Conservation (phyloP, 495 filamentous ascomycete species). For the Aspergillus asperescens region DNA sequence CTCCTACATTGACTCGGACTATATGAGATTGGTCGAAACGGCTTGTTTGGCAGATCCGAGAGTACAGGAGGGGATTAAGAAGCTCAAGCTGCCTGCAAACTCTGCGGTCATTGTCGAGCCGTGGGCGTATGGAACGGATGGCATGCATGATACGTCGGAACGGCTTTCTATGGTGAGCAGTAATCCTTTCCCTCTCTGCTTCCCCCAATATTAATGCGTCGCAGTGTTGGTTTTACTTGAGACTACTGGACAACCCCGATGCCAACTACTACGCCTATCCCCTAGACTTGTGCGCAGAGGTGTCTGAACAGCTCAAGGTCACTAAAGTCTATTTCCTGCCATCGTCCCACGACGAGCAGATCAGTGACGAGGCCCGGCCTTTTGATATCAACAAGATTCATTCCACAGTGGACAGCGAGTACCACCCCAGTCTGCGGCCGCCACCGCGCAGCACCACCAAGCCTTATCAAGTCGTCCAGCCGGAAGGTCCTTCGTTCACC, state of each 20-base stretch:
- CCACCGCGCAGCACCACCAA: conserved; percentile 56
- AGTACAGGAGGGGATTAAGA: conserved; percentile 15
- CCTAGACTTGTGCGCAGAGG: conserved; percentile 61
- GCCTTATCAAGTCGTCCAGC: conserved; percentile 70
- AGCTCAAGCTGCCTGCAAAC: conserved; percentile 11
- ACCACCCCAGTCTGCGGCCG: conserved; percentile 51
- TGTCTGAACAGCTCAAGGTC: conserved; percentile 55
- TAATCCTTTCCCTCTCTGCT: background rate
- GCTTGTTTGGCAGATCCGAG: conserved; percentile 1
- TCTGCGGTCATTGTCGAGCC: conserved; percentile 14
- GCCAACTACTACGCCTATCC: conserved; percentile 75
- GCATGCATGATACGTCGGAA: conserved; percentile 30
- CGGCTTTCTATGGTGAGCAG: conserved; percentile 23
- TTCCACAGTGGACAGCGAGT: conserved; percentile 54
- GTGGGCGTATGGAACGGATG: conserved; percentile 25
- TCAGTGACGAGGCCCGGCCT: conserved; percentile 6
- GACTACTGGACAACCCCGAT: conserved; percentile 21
- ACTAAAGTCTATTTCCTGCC: conserved; percentile 40
- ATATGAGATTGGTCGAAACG: background rate
- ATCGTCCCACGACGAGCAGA: conserved; percentile 25
- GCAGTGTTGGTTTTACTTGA: conserved; percentile 35
- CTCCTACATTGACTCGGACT: background rate
- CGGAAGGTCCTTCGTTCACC: conserved; percentile 68
- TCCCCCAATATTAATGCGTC: background rate
- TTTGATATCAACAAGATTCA: conserved; percentile 37